Base-by-base conservation (phyloP, 2,329 filamentous ascomycete genomes). In the Xylaria sp. region DNA sequence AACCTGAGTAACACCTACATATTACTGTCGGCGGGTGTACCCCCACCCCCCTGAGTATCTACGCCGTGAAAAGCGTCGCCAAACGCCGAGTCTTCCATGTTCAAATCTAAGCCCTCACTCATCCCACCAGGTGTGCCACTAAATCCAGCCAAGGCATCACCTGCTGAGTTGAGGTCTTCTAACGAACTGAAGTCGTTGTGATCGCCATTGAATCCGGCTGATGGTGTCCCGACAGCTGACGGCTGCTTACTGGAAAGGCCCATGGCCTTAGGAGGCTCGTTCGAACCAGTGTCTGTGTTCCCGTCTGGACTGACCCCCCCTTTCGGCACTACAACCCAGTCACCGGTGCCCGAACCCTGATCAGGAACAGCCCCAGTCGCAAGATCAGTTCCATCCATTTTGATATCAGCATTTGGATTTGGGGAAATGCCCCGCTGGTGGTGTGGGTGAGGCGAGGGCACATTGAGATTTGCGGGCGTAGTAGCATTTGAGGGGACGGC, bases 51-150 rank as follows among this genome's bases (percentile, higher is more conserved):
- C 20, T 76, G 72, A 20, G 74, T 75, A 23, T 84, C 85, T 13
- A 89, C 86, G 4, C 87, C 88, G 74, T 94, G 92, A 80, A 95
- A 93, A 0, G 93, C 93, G 74, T 96, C 92, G 2, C 92, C 93
- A 82, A 96, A 96, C 1, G 92, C 93, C 43, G 91, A 93, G 76
- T 94, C 91, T 71, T 91, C 91, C 82, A 90, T 86, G 74, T 87
- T 85, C 61, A 90, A 79, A 77, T 87, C 86, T n/a, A 88, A 79
- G 9, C 86, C 88, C 51, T 88, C 87, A 25, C 83, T 87, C 4
- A 88, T 79, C 36, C 84, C 85, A 3, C 82, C 84, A 15, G 88
- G 86, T 18, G 87, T 86, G 51, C 88, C 89, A 76, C 73, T 72
- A 63, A 91, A 93, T 48, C 88, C 87, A 2, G 89, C 89, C 43